Conservation (phyloP, 805 yeast species). For the Ogataea glucozyma region DNA sequence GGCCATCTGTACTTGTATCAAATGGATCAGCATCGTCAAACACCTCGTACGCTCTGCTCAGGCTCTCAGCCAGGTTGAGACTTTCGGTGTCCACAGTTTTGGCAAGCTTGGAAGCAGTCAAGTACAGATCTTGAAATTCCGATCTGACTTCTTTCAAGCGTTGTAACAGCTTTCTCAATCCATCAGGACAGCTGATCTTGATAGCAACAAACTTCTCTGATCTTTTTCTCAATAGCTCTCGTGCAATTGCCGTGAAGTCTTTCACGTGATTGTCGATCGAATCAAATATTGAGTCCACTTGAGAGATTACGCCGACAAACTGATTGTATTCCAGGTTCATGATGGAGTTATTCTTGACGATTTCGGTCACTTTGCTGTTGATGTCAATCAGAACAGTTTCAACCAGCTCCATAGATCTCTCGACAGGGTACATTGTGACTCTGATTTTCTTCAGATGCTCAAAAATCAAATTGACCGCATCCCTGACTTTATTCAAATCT, state of each 20-base stretch:
- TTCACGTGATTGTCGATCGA: conserved; percentile 63
- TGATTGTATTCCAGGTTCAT: conserved; percentile 44
- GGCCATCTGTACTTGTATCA: conserved; percentile 40
- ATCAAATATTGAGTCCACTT: conserved; percentile 38
- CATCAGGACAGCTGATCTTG: conserved; percentile 49
- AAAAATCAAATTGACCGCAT: conserved; percentile 50
- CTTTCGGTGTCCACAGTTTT: conserved; percentile 6
- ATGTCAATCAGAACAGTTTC: conserved; percentile 66
- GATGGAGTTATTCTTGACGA: conserved; percentile 41
- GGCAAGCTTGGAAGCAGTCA: conserved; percentile 14
- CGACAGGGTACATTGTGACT: conserved; percentile 60
- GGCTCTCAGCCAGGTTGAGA: conserved; percentile 32
- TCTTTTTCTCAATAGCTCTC: conserved; percentile 75
- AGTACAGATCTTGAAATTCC: conserved; percentile 51
- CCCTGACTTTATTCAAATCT: conserved; percentile 45
- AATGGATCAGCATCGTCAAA: conserved; percentile 40
- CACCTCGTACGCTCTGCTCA: conserved; percentile 44
- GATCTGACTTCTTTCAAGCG: conserved; percentile 48
- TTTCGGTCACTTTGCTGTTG: conserved; percentile 41
- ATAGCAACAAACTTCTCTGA: conserved; percentile 70
- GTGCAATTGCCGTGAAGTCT: conserved; percentile 62
- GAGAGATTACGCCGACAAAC: conserved; percentile 38
- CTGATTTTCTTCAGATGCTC: conserved; percentile 64
- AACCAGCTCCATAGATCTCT: conserved; percentile 61
- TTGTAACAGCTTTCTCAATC: conserved; percentile 44